Evolutionary conservation across 257 asterid species (phyloP), one percentile per base, ranked within the genome.

Genomic region (Solanum appendiculatum): DNA sequence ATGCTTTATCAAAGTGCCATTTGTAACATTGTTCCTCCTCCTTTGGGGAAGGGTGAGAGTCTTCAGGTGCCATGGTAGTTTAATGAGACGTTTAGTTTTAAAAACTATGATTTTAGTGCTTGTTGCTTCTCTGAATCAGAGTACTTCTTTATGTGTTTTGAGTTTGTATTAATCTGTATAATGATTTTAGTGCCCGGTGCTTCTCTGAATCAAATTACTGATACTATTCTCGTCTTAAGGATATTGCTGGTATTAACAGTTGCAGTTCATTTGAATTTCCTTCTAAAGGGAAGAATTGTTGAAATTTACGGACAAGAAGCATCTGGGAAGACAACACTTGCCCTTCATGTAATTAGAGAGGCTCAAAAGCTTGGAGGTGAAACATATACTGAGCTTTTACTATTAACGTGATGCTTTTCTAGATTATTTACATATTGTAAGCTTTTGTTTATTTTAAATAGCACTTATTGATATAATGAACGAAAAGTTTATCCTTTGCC

Each of bases 281-380:
- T 73, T 77, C 73, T 85, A 74, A 87, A 96, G 99, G 99, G 99
- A 87, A 93, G 99, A 90, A 93, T 97, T 91, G 93, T 97, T 37
- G 99, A 97, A 90, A 91, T 97, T 44, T 97, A 93, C 84, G 99
- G 99, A 84, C 98, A 92, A 86, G 99, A 97, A 93, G 99, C 99
- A 87, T 96, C 99, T 10, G 99, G 99, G 86, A 96, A 97, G 98
- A 97, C 99, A 31, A 96, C 99, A 29, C 96, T 97, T 36, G 99
- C 99, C 20, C 91, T 97, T 58, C 99, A 97, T 91, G 93, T 93
- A 69, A 91, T 97, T 90, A 95, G 89, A 92, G 99, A 97, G 93
- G 99, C 99, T 86, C 99, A 97, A 83, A 96, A 93, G 91, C 98
- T 93, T 87, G 99, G 99, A 95, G 99, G 99, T 97, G 86, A 85